A percentile compares a stretch with the other conserved stretches of the same genome.
These are phyloP conservation scores for Ascosphaera apis DNA, from an alignment of 2,329 filamentous ascomycete species.

Conservation along the genomic window DNA sequence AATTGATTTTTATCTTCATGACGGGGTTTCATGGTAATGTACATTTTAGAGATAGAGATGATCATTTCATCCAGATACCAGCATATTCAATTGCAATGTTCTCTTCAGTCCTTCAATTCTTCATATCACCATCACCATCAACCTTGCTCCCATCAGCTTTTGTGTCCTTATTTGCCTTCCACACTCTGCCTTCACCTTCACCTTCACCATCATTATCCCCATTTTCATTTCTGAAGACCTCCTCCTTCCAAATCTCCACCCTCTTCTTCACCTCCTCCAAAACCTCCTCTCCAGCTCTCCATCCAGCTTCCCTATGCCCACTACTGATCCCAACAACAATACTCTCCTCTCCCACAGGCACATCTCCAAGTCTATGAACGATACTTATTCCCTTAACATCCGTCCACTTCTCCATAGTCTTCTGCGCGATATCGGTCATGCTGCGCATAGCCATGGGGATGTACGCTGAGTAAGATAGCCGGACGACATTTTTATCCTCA, in stretches of 20 bases:
- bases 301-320: conserved; percentile 63
- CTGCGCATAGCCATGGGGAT: conserved; percentile 20
- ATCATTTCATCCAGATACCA: too few species aligned
- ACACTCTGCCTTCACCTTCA: too few species aligned
- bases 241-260: conserved; percentile 90
- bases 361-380: conserved; percentile 60
- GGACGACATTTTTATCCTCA: conserved; percentile 17
- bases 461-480: conserved; percentile 23
- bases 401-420: conserved; percentile 34
- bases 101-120: too few species aligned
- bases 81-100: too few species aligned
- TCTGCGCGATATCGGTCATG: conserved; percentile 15
- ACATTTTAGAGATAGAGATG: too few species aligned
- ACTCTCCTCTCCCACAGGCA: conserved; percentile 80
- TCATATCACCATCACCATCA: background rate
- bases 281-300: conserved; percentile 72
- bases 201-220: conserved; percentile 33
- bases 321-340: conserved; percentile 73
- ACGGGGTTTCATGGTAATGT: too few species aligned
- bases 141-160: conserved; percentile 22
- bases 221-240: conserved; percentile 52
- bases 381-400: conserved; percentile 51
- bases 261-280: conserved; percentile 65
- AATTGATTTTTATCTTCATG: too few species aligned
- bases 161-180: conserved; percentile 72